phyloP scores from a whole-genome alignment of 495 filamentous ascomycete species.

The Penicillium soppii region DNA sequence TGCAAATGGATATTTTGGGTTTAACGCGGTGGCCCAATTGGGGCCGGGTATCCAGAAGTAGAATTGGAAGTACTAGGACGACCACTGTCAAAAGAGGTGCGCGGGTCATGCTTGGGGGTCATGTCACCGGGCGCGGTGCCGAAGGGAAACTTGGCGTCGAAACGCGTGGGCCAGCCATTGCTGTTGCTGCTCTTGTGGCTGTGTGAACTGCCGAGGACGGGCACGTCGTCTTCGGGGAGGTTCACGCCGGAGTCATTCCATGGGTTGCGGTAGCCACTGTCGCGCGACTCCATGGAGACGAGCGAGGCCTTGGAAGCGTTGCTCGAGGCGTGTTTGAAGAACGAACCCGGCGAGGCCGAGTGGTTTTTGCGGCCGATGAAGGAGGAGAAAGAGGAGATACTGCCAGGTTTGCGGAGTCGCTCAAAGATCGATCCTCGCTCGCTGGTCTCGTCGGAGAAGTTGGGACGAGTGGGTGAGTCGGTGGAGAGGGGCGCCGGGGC shows the following conservation, averaged over 20 bases:
- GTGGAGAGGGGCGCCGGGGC: slow-evolving; percentile 75
- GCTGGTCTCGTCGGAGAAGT: slow-evolving; percentile 73
- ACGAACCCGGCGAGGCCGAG: slow-evolving; percentile 73
- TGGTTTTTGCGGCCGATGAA: slow-evolving; percentile 95
- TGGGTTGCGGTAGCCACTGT: slow-evolving; percentile 90
- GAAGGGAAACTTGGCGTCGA: slow-evolving; percentile 64
- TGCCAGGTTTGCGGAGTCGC: slow-evolving; percentile 86
- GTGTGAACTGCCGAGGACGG: slow-evolving; percentile 57
- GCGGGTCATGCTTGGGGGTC: slow-evolving; percentile 76
- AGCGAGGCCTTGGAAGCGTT: slow-evolving; percentile 95
- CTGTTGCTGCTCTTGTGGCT: slow-evolving; percentile 59
- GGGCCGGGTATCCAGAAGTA: slow-evolving; percentile 91
- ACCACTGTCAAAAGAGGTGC: slow-evolving; percentile 84
- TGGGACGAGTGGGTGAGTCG: slow-evolving; percentile 80
- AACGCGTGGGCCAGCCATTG: slow-evolving; percentile 63
- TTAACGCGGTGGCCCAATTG: slow-evolving; percentile 83
- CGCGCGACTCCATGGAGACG: slow-evolving; percentile 87
- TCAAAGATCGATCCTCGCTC: slow-evolving; percentile 82
- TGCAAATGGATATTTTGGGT: slow-evolving; percentile 57
- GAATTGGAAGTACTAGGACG: slow-evolving; percentile 92
- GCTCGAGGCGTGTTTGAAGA: slow-evolving; percentile 90
- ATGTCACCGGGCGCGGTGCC: slow-evolving; percentile 72
- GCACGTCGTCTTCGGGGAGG: slow-evolving; percentile 77
- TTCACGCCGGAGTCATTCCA: slow-evolving; percentile 98
- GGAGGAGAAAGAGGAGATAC: slow-evolving; percentile 88